Percentiles rank a stretch among this genome's conserved stretches.
Conservation (phyloP, 169 alveolate genomes). For the Babesia ovata region DNA sequence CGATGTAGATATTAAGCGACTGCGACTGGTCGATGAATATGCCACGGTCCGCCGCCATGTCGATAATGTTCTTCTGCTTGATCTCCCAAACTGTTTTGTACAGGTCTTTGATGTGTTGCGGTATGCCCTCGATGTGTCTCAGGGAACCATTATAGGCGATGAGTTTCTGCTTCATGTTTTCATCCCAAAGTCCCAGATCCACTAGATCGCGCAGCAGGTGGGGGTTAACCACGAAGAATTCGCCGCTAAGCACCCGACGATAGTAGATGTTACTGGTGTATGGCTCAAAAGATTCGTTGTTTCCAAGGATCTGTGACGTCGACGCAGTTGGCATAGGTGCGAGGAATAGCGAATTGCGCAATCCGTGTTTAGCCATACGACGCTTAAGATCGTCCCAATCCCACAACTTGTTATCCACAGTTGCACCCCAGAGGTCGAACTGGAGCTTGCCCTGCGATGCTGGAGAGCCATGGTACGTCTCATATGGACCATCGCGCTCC, state of each 20-base stretch:
- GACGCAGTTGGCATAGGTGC: constrained; percentile 99
- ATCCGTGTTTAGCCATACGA: constrained; percentile 89
- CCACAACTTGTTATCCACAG: constrained; percentile 83
- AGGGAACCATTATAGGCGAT: constrained; percentile 95
- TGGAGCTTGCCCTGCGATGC: constrained; percentile 94
- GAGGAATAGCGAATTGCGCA: constrained; percentile 94
- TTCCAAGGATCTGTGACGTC: constrained; percentile 96
- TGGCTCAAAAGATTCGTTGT: constrained; percentile 98
- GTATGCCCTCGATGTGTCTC: constrained; percentile 89
- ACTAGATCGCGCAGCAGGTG: constrained; percentile 95
- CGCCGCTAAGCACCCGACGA: constrained; percentile 98
- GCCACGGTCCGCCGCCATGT: constrained; percentile 96
- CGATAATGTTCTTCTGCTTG: constrained; percentile 93
- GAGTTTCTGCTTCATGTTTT: constrained; percentile 90
- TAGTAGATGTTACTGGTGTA: constrained; percentile 96
- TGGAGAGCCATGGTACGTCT: constrained; percentile 94
- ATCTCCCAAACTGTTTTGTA: constrained; percentile 99
- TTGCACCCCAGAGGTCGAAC: constrained; percentile 96
- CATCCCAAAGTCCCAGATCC: constrained; percentile 92
- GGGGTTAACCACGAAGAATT: constrained; percentile 96
- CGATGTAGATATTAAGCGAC: constrained; percentile 94
- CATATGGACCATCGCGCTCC: constrained; percentile 90
- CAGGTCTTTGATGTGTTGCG: constrained; percentile 88
- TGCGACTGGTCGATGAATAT: constrained; percentile 93
- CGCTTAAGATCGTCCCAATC: constrained; percentile 94